phyloP scores from a whole-genome alignment of 2,329 filamentous ascomycete species.

The Phaeomoniella chlamydospora region DNA sequence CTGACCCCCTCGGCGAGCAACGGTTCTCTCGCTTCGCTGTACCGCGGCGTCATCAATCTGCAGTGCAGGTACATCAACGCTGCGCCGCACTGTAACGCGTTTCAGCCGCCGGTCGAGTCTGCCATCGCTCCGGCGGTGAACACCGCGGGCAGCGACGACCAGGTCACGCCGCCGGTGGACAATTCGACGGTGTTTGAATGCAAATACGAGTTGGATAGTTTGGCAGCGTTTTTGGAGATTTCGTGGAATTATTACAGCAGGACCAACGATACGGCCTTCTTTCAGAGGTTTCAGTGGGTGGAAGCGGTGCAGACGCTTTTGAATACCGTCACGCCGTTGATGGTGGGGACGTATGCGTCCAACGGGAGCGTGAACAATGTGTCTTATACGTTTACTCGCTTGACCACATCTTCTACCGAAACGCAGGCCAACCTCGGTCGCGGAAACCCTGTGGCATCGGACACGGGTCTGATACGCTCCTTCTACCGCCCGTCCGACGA shows the following conservation, averaged over 20 bases:
- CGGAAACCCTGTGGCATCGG: conserved; percentile 74
- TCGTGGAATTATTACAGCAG: conserved; percentile 33
- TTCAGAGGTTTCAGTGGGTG: conserved; percentile 32
- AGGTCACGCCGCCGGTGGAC: conserved; percentile 26
- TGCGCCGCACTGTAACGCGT: conserved; percentile 39
- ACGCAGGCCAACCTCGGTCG: conserved; percentile 67
- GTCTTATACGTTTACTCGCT: conserved; percentile 68
- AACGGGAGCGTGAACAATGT: conserved; percentile 18
- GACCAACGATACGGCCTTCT: conserved; percentile 32
- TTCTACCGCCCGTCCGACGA: conserved; percentile 93
- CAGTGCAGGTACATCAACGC: conserved; percentile 54
- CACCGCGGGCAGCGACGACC: conserved; percentile 22
- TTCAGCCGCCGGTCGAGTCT: conserved; percentile 35
- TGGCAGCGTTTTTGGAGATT: conserved; percentile 36
- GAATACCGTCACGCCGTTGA: conserved; percentile 30
- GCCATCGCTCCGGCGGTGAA: conserved; percentile 24
- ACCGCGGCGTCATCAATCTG: conserved; percentile 57
- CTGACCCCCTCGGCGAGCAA: conserved; percentile 37
- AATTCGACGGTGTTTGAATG: conserved; percentile 34
- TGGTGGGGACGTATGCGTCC: conserved; percentile 30
- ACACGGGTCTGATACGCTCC: conserved; percentile 73
- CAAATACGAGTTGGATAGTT: conserved; percentile 39
- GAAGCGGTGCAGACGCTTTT: conserved; percentile 28
- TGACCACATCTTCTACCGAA: conserved; percentile 70
- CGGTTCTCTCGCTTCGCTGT: conserved; percentile 51